Evolutionary conservation across 2,329 filamentous ascomycete species (phyloP).

Genomic region (Harringtonia aguacate): DNA sequence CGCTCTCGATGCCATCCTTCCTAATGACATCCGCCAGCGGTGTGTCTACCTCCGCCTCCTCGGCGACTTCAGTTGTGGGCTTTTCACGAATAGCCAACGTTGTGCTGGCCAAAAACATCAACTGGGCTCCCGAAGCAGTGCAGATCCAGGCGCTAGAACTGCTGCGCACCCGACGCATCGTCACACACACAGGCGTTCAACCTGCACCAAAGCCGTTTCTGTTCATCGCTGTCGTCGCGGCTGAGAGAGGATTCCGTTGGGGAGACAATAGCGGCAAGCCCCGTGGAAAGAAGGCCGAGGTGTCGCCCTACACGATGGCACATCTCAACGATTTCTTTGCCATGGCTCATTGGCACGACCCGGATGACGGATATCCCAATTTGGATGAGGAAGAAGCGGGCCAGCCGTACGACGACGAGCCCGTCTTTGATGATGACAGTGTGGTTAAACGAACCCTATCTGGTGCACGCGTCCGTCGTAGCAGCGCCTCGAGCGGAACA

Average conservation of each 20-base stretch:
- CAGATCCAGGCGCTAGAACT: slow-evolving; percentile 76
- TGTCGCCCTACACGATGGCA: slow-evolving; percentile 34
- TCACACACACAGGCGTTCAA: slow-evolving; percentile 64
- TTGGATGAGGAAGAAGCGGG: slow-evolving; percentile 41
- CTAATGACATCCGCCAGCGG: background rate
- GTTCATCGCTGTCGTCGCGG: slow-evolving; percentile 61
- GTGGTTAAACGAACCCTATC: background rate
- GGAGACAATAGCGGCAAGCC: background rate
- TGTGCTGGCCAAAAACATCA: slow-evolving; percentile 70
- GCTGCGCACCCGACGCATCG: slow-evolving; percentile 67
- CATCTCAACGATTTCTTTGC: slow-evolving; percentile 76
- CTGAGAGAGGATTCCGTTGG: slow-evolving; percentile 27
- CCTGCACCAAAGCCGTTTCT: slow-evolving; percentile 68
- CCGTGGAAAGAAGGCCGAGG: background rate
- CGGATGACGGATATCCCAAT: slow-evolving; percentile 62
- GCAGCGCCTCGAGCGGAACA: slow-evolving; percentile 1
- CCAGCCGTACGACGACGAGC: slow-evolving; percentile 17
- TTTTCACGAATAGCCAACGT: slow-evolving; percentile 58
- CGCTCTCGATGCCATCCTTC: background rate
- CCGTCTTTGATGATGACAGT: slow-evolving; percentile 12
- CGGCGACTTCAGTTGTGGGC: slow-evolving; percentile 1
- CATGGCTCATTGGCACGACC: slow-evolving; percentile 75
- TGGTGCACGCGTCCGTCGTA: background rate
- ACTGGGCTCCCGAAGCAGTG: slow-evolving; percentile 60
- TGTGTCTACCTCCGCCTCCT: slow-evolving; percentile 12